phyloP scores from a whole-genome alignment of 2,329 filamentous ascomycete genomes.

The Pseudogymnoascus sp. region DNA sequence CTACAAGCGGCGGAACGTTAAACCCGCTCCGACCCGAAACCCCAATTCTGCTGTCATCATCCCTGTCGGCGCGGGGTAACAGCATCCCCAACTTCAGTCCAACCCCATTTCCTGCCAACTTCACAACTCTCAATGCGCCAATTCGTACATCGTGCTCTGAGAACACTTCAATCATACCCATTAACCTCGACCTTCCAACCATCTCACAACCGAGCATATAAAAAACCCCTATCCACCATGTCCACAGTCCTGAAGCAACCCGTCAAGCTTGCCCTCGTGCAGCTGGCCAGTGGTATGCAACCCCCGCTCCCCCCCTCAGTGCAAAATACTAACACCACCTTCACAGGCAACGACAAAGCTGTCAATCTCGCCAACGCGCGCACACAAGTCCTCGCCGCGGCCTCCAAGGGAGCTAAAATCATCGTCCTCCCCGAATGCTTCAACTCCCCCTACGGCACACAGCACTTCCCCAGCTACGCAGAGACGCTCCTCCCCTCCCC shows the following conservation, averaged over 20 bases:
- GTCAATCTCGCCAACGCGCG: slow-evolving; percentile 77
- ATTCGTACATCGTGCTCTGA: not conserved
- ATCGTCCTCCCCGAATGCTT: slow-evolving; percentile 97
- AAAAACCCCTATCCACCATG: slow-evolving; percentile 19
- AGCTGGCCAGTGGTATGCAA: slow-evolving; percentile 61
- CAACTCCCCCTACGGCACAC: slow-evolving; percentile 92
- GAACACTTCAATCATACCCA: not conserved
- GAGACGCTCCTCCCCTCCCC: slow-evolving; percentile 78
- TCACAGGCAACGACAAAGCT: slow-evolving; percentile 65
- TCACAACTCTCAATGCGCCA: not conserved
- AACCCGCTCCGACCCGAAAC: not conserved
- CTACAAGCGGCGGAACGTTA: not conserved
- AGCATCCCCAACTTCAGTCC: not conserved
- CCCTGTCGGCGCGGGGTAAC: not conserved
- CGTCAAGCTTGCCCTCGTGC: slow-evolving; percentile 72
- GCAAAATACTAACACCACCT: slow-evolving; percentile 17
- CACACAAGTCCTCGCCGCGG: slow-evolving; percentile 74
- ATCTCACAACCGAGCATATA: not conserved
- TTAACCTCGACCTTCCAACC: not conserved
- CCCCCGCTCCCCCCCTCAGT: not conserved
- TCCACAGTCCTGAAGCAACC: slow-evolving; percentile 57
- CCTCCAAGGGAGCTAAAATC: slow-evolving; percentile 66
- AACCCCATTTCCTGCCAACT: not conserved
- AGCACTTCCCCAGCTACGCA: slow-evolving; percentile 86
- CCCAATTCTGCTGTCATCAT: not conserved